phyloP scores from a whole-genome alignment of 306 rosid genomes.

The Trifolium subterraneum region DNA sequence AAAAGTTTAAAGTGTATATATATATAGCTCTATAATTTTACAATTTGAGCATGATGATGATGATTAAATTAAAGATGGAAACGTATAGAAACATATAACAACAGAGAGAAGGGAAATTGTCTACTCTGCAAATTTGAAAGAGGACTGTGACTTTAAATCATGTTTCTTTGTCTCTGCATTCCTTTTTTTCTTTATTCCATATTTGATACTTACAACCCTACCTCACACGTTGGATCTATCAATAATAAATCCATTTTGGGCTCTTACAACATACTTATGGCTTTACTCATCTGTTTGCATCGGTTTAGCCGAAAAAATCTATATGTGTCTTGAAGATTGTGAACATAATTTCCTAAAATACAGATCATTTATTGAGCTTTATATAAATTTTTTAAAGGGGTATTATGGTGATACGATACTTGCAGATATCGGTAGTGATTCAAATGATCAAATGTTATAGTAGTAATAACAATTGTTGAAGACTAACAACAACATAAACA shows the following conservation, averaged over 20 bases:
- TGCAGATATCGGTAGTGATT: too few species aligned
- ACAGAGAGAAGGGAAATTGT: slow-evolving; percentile 43
- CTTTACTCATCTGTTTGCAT: slow-evolving; percentile 1
- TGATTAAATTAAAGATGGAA: slow-evolving; percentile 40
- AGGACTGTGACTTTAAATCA: slow-evolving; percentile 47
- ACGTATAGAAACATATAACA: slow-evolving; percentile 39
- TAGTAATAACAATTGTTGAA: too few species aligned
- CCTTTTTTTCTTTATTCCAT: slow-evolving; percentile 44
- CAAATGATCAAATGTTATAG: too few species aligned
- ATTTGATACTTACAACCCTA: slow-evolving; percentile 39
- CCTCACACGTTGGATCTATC: slow-evolving; percentile 41
- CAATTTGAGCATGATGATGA: slow-evolving; percentile 16
- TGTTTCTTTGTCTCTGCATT: slow-evolving; percentile 57
- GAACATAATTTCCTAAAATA: too few species aligned
- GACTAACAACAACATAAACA: too few species aligned
- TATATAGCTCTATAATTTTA: slow-evolving; percentile 13
- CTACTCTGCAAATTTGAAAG: slow-evolving; percentile 52
- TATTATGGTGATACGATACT: too few species aligned
- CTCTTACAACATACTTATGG: slow-evolving; percentile 36
- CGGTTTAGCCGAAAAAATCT: too few species aligned
- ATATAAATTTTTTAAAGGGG: too few species aligned
- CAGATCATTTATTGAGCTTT: too few species aligned
- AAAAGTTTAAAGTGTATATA: slow-evolving; percentile 32
- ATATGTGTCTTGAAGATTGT: too few species aligned
- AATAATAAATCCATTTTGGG: slow-evolving; percentile 33